Conservation (phyloP, 2,329 filamentous ascomycete genomes). For the Pseudonectria foliicola region DNA sequence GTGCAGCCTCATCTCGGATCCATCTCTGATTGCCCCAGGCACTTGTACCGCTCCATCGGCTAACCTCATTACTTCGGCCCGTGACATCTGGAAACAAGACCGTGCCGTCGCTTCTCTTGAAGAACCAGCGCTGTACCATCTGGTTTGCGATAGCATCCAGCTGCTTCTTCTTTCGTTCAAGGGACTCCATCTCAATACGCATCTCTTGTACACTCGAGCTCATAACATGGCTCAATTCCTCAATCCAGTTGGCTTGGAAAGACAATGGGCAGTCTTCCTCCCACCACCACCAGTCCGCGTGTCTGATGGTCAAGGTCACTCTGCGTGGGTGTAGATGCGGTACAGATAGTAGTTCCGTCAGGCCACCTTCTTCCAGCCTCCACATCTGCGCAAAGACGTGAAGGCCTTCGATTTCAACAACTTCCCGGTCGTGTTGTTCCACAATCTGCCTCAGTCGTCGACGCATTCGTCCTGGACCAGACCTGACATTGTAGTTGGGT, state of each 20-base stretch:
- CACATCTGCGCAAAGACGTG: constrained; percentile 38
- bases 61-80: constrained; percentile 18
- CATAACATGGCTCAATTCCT: constrained; percentile 13
- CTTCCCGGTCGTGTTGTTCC: constrained; percentile 11
- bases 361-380: constrained; percentile 23
- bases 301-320: constrained; percentile 39
- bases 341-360: constrained; percentile 21
- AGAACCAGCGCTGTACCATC: constrained; percentile 16
- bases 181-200: constrained; percentile 39
- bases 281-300: constrained; percentile 44
- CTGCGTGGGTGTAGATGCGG: constrained; percentile 25
- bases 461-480: background rate
- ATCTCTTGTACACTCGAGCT: constrained; percentile 31
- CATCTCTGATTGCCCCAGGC: constrained; percentile 31
- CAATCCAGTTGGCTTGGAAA: constrained; percentile 33
- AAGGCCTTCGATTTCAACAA: constrained; percentile 24
- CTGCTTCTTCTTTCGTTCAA: constrained; percentile 37
- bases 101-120: constrained; percentile 23
- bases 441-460: constrained; percentile 12
- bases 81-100: constrained; percentile 24
- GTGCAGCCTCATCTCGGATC: constrained; percentile 34
- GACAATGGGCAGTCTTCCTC: constrained; percentile 29
- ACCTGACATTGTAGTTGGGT: constrained; percentile 7
- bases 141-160: constrained; percentile 34
- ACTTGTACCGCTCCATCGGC: constrained; percentile 39